Evolutionary conservation across 2,329 filamentous ascomycete species (phyloP), one percentile per base, ranked within the genome.

Genomic region (Cordyceps cicadae): DNA sequence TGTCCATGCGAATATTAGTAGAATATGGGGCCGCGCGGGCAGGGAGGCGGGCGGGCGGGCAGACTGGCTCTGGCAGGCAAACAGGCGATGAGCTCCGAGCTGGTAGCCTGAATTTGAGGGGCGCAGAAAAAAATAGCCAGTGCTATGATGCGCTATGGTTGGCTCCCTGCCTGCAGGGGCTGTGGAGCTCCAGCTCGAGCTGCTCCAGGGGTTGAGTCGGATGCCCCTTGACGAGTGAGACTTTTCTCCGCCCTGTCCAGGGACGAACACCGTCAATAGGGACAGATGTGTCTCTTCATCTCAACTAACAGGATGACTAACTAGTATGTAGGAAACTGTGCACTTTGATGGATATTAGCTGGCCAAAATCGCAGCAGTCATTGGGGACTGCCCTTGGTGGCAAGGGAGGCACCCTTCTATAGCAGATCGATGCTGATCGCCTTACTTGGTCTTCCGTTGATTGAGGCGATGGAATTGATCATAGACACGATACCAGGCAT

Each of bases 161-260:
- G 55, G 45, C 54, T 39, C 15, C 19, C 56, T 59, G 55, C 19
- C 56, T 59, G 55, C 48, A 45, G 48, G 48, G 56, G 15, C 39
- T 45, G 56, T 59, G 56, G 56, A 19, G 34, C 55, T 11, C 12
- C 11, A 34, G 46, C 56, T 51, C 19, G 7, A 43, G 32, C 24
- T 34, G 48, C 41, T 50, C 55, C 32, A 58, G 45, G 55, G 56
- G 52, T 39, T 17, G 39, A 43, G 39, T 17, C 8, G 5, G 37
- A 19, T 34, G 45, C 21, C 46, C 39, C 39, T n/a, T 43, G 39
- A 43, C 6, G 39, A 43, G 39, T 17, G 15, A 43, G 39, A 43
- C 39, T 43, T 43, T n/a, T 17, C 15, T 6, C 39, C 39, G 39
- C 39, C 39, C 39, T 43, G 14, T 43, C 39, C 4, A n/a, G 39